A percentile compares a stretch with the other conserved stretches of the same genome.
phyloP scores from a whole-genome alignment of 1,284 basidiomycete genomes.

The Pseudozyma sp. region DNA sequence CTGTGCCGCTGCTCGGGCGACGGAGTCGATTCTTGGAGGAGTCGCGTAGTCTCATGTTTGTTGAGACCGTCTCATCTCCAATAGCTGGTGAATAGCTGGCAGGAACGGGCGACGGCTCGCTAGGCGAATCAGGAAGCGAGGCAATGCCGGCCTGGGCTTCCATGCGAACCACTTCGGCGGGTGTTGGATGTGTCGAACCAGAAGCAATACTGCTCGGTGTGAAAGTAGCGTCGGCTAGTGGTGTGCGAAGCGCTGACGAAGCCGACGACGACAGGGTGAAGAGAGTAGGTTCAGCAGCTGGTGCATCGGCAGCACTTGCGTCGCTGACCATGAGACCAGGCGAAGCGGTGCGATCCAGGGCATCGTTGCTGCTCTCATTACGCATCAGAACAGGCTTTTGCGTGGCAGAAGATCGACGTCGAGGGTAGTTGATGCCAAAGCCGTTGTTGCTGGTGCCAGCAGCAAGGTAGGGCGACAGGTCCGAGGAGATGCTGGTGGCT shows the following conservation, averaged over 20 bases:
- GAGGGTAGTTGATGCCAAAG: constrained; percentile 3
- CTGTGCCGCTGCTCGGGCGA: constrained; percentile 27
- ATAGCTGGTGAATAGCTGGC: constrained; percentile 27
- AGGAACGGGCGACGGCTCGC: constrained; percentile 44
- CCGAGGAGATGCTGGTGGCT: constrained; percentile 9
- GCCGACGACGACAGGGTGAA: constrained; percentile 26
- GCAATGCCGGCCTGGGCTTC: constrained; percentile 63
- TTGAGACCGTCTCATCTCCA: constrained; percentile 8
- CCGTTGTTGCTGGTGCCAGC: neutral
- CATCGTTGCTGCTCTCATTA: constrained; percentile 39
- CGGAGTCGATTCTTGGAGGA: constrained; percentile 14
- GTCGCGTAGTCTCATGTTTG: constrained; percentile 12
- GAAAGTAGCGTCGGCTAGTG: constrained; percentile 3
- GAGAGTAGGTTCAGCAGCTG: constrained; percentile 28
- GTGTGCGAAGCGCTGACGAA: constrained; percentile 9
- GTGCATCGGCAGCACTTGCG: constrained; percentile 29
- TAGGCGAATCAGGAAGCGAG: constrained; percentile 49
- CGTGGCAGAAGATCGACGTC: constrained; percentile 35
- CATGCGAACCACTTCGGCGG: constrained; percentile 57
- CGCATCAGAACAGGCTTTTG: constrained; percentile 23
- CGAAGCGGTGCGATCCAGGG: constrained; percentile 37
- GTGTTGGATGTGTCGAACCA: constrained; percentile 35
- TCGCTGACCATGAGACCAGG: constrained; percentile 36
- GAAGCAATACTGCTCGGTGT: neutral
- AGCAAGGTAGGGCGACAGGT: constrained; percentile 16